Evolutionary conservation across 2,329 filamentous ascomycete genomes (phyloP), one percentile per base, ranked within the genome.

Genomic region (Colletotrichum horii): DNA sequence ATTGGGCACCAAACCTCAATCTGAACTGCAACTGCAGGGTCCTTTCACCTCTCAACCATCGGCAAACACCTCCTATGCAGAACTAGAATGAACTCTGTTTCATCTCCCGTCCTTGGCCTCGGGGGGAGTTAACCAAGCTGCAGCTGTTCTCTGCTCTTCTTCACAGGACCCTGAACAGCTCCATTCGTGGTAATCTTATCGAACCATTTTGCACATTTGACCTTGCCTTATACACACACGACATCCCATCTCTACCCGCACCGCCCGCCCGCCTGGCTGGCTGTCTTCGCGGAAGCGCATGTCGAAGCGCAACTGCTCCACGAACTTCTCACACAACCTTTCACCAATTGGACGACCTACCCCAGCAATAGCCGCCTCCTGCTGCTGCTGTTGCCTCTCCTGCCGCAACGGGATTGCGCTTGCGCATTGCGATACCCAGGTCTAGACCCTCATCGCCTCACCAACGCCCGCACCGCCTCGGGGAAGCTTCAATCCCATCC

Each of bases 271-370:
- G 71, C 28, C 55, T 38, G 19, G 32, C 32, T 24, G 32, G 7
- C 15, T 8, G 16, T 34, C 22, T 43, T 61, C 55, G 26, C 15
- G 16, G 34, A 36, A 64, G 15, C 73, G 73, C 73, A 73, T 75
- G 73, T 75, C 73, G 73, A 75, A 75, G 73, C 73, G 70, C 73
- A 30, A 62, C n/a, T 69, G 60, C 73, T 69, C 70, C 70, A 75
- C 64, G 64, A 64, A 62, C 55, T 34, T 62, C 48, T 67, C 69
- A 73, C 32, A 58, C 32, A 62, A 43, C 62, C 24, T 64, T 52
- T 60, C 14, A 30, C 52, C 38, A 62, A 56, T 71, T 62, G 68
- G 55, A 22, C 26, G 19, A 58, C 73, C 34, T 52, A 70, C 56
- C 73, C 70, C 30, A 43, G 56, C 26, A 60, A 6, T 22, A 30